Evolutionary conservation across 2,329 filamentous ascomycete genomes (phyloP), one percentile per base, ranked within the genome.

Genomic region (Pyrenochaeta sp.): DNA sequence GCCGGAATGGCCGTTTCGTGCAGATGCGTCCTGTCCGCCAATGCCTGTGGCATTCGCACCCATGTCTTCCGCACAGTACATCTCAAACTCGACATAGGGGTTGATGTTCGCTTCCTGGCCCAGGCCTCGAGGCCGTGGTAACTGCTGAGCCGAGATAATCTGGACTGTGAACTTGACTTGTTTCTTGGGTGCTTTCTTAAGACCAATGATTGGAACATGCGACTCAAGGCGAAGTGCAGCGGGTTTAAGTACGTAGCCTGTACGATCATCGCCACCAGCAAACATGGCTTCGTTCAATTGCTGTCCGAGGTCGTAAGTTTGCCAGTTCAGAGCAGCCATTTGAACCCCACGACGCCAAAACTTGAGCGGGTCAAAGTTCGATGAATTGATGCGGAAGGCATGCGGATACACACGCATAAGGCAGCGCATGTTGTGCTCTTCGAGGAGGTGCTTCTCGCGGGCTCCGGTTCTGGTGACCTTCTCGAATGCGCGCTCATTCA

Each of bases 211-310:
- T 21, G 67, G 61, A 6, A 55, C 62, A 15, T 68, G 67, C 18
- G 62, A 54, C 42, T 70, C 64, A 39, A 66, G 71, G 63, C 94
- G 90, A 57, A 97, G 86, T 71, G 93, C 91, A 31, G 88, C 85
- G 17, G 95, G 94, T 79, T 99, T 99, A 47, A 97, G 84, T 12
- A 98, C 92, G 68, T 98, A 99, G 39, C 95, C 95, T 2, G 90
- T 91, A 50, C 87, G 86, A 77, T 97, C 95, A 11, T 85, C 88
- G 37, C 92, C 91, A 52, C 91, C 91, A 41, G 92, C 90, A 72
- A 97, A 99, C 95, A 99, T 98, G 69, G 95, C 95, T 64, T 95
- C 90, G 73, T 98, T 98, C 75, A 98, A 84, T 72, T 98, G 94
- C 85, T 97, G 95, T 40, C 93, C 92, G 15, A 96, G 83, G 71